These are phyloP conservation scores for Cryptosporidium sp. DNA, from an alignment of 169 alveolate genomes.

Conservation along the genomic window DNA sequence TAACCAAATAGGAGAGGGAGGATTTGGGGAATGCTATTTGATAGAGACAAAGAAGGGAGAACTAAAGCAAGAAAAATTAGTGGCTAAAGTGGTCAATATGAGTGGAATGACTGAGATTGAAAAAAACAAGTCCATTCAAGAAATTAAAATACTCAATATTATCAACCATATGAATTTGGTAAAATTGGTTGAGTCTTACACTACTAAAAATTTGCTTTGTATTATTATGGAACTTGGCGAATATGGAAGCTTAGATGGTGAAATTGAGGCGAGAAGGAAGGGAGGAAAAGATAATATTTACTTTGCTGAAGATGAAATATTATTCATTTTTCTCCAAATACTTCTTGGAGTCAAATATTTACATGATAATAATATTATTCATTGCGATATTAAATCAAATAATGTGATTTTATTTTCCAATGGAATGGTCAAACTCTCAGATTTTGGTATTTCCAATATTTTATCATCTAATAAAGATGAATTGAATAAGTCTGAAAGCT, in stretches of 20 bases:
- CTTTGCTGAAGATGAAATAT: constrained; percentile 57
- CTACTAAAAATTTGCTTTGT: constrained; percentile 41
- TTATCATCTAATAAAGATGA: not conserved
- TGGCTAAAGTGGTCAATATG: constrained; percentile 75
- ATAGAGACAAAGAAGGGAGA: constrained; percentile 37
- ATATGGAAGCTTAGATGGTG: constrained; percentile 54
- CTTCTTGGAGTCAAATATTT: constrained; percentile 70
- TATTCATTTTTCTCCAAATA: constrained; percentile 56
- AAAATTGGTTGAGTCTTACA: constrained; percentile 30
- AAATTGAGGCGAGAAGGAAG: constrained; percentile 19
- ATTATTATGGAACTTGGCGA: constrained; percentile 69
- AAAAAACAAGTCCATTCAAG: constrained; percentile 71
- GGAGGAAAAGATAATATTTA: constrained; percentile 7
- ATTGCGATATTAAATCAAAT: constrained; percentile 74
- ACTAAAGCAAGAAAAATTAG: constrained; percentile 2
- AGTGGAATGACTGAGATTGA: constrained; percentile 73
- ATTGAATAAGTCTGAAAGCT: not conserved
- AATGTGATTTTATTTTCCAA: constrained; percentile 54
- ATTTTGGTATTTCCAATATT: constrained; percentile 62
- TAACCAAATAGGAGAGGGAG: constrained; percentile 59
- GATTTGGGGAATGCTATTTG: constrained; percentile 64
- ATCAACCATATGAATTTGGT: constrained; percentile 30
- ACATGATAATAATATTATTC: constrained; percentile 76
- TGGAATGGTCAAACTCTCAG: constrained; percentile 55
- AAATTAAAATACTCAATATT: constrained; percentile 59